Evolutionary conservation across 352 stramenopile species (phyloP), one percentile per base, ranked within the genome.

Genomic region (Phytophthora sp.): DNA sequence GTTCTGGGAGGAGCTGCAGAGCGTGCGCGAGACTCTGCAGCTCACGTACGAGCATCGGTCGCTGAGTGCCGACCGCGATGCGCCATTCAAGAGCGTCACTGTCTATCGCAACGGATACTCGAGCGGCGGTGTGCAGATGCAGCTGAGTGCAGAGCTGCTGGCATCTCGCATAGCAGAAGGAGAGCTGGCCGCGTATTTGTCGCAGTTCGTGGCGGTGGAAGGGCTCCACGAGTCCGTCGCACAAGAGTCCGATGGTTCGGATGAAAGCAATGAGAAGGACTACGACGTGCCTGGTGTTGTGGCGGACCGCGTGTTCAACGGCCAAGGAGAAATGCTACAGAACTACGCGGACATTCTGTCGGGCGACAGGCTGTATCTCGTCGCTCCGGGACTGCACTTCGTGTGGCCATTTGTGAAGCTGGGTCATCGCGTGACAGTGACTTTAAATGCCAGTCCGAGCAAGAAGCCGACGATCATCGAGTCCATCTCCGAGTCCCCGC

Each of bases 331-430:
- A 47, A 31, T 88, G 18, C 38, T 95, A 13, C 41, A 73, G 24
- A 70, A 59, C 8, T 95, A 90, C 67, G 56, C 57, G 21, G 75
- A 90, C 62, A 84, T 93, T 65, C 26, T 58, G 1, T 50, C 60
- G 4, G 80, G 82, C 30, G 83, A 93, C 47, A 71, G 78, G 13
- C 54, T 95, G 49, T 93, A 93, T 65, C 69, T 91, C 9, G 86
- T 95, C 4, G 84, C 84, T n/a, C 78, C 80, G 0, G 81, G 75
- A 0, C 63, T 95, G 57, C 73, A 82, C 11, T 95, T 95, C 35
- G 64, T 93, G 38, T 95, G 84, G 69, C 86, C 86, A 20, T 95
- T 93, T 77, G 83, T 93, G 8, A 77, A 89, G 70, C 71, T 93
- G 2, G 86, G 86, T 7, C 86, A 95, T 65, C 79, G 80, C 21